Conservation (phyloP, 176 grass and related monocot species). For the Phoenix roebelenii region DNA sequence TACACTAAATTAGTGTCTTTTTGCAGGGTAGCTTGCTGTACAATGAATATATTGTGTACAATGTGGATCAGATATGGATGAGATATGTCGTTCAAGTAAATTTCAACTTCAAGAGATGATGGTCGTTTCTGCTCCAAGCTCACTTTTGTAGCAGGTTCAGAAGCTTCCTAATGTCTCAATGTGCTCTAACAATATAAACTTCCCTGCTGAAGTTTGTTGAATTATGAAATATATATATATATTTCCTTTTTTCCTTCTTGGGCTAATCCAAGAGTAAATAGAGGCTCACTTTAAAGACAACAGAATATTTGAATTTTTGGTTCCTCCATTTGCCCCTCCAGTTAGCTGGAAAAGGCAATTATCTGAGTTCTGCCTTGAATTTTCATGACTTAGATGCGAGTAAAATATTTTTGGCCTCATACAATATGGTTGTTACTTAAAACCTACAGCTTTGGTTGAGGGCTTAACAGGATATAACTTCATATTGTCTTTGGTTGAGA, state of each 20-base stretch:
- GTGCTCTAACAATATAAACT: no score
- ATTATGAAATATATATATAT: no score
- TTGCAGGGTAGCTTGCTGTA: constrained; percentile 85
- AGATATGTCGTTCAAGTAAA: constrained; percentile 58
- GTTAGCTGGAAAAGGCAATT: neutral
- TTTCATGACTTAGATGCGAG: neutral
- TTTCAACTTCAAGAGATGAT: constrained; percentile 53
- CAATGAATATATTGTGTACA: constrained; percentile 93
- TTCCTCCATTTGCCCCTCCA: no score
- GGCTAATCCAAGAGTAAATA: no score
- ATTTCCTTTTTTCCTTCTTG: no score
- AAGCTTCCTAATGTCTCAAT: neutral
- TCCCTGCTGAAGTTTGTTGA: no score
- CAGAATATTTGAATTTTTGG: no score
- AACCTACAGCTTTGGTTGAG: no score
- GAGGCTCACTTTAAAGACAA: no score
- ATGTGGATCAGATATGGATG: constrained; percentile 89
- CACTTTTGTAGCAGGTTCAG: neutral
- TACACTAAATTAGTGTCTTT: neutral
- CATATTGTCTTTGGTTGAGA: no score
- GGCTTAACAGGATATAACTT: no score
- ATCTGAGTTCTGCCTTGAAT: neutral
- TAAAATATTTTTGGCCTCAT: neutral
- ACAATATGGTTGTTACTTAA: no score
- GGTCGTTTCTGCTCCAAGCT: neutral